phyloP scores from a whole-genome alignment of 2,329 filamentous ascomycete genomes.

The Colletotrichum endophyticum region DNA sequence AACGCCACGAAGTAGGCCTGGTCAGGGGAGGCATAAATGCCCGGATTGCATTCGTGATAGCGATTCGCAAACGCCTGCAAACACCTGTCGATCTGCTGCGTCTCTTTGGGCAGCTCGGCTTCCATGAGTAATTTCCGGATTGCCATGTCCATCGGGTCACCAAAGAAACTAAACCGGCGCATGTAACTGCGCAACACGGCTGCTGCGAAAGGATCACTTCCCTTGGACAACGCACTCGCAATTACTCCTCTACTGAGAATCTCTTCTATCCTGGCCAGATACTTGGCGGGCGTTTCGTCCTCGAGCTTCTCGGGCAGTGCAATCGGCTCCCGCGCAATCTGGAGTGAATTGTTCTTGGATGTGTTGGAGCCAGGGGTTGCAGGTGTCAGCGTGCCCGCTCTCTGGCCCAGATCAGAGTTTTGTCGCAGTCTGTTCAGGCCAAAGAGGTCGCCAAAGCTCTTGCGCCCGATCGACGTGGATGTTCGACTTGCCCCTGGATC shows the following conservation, averaged over 20 bases:
- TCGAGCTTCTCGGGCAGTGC: slow-evolving; percentile 81
- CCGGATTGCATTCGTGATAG: slow-evolving; percentile 98
- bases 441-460: slow-evolving; percentile 91
- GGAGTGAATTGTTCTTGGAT: slow-evolving; percentile 85
- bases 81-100: slow-evolving; percentile 95
- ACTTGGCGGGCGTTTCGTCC: slow-evolving; percentile 88
- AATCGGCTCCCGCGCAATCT: slow-evolving; percentile 73
- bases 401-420: slow-evolving; percentile 74
- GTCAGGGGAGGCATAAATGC: slow-evolving; percentile 88
- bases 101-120: slow-evolving; percentile 94
- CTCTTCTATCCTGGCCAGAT: slow-evolving; percentile 83
- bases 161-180: slow-evolving; percentile 93
- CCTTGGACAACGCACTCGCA: slow-evolving; percentile 84
- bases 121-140: slow-evolving; percentile 96
- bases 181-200: slow-evolving; percentile 93
- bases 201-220: slow-evolving; percentile 81
- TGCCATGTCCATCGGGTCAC: slow-evolving; percentile 97
- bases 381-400: slow-evolving; percentile 72
- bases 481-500: slow-evolving; percentile 73
- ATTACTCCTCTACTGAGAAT: slow-evolving; percentile 81
- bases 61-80: slow-evolving; percentile 93
- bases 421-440: slow-evolving; percentile 80
- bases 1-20: slow-evolving; percentile 99
- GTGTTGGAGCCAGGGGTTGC: slow-evolving; percentile 71
- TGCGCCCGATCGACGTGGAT: slow-evolving; percentile 88